Conservation (phyloP, 108 stramenopile species). For the Fragilaria radians region DNA sequence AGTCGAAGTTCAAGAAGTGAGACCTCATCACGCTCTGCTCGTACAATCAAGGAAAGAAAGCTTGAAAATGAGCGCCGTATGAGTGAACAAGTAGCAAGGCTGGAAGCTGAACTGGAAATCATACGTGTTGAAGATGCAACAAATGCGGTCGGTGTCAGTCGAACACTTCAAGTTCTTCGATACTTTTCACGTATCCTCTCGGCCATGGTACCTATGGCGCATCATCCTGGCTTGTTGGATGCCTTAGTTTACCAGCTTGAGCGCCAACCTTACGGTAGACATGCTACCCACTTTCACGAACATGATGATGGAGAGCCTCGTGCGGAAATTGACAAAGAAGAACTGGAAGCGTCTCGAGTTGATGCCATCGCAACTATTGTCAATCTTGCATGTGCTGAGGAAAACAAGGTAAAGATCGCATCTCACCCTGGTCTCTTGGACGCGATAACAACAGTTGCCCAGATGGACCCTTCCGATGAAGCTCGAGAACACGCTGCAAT, state of each 20-base stretch:
- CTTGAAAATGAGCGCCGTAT: neutral
- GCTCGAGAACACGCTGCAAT: constrained; percentile 44
- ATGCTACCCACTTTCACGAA: constrained; percentile 13
- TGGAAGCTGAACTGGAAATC: constrained; percentile 2
- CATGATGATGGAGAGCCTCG: constrained; percentile 30
- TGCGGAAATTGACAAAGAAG: constrained; percentile 32
- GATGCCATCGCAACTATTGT: constrained; percentile 40
- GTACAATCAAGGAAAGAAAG: neutral
- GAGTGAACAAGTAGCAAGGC: neutral
- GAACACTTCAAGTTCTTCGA: constrained; percentile 30
- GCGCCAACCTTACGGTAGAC: neutral
- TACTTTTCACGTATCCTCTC: constrained; percentile 44
- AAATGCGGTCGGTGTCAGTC: constrained; percentile 26
- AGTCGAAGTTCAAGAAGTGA: neutral
- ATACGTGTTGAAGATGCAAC: constrained; percentile 8
- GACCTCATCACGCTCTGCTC: neutral
- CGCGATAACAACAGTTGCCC: constrained; percentile 32
- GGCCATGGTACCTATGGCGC: constrained; percentile 47
- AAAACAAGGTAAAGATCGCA: constrained; percentile 35
- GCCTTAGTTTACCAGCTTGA: constrained; percentile 29
- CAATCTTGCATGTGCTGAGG: constrained; percentile 46
- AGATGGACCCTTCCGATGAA: constrained; percentile 37
- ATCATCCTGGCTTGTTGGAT: constrained; percentile 37
- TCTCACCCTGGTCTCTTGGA: constrained; percentile 37
- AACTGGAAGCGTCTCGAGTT: constrained; percentile 28